phyloP scores from a whole-genome alignment of 2,329 filamentous ascomycete genomes.

The Leptographium galeiforme region DNA sequence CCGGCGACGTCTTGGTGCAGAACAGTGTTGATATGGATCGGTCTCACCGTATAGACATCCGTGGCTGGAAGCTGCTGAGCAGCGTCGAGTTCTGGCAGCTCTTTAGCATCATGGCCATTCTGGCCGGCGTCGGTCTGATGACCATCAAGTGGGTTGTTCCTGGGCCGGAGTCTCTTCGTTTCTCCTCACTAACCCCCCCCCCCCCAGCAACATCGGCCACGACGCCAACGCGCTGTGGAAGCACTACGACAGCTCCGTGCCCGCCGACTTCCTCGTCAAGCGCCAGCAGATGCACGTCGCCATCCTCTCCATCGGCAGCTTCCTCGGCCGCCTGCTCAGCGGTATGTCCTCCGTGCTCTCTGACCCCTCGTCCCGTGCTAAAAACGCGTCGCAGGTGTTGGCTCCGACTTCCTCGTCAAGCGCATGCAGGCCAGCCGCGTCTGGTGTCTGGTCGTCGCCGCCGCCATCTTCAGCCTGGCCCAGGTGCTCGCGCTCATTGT shows the following conservation, averaged over 20 bases:
- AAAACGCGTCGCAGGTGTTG: constrained; percentile 46
- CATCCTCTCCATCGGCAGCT: constrained; percentile 80
- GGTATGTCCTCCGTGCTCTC: constrained; percentile 32
- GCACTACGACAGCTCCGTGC: constrained; percentile 62
- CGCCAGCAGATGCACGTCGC: constrained; percentile 87
- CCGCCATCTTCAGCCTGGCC: constrained; percentile 62
- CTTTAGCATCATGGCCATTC: constrained; percentile 74
- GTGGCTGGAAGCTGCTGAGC: constrained; percentile 61
- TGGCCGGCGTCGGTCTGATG: constrained; percentile 91
- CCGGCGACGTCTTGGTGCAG: constrained; percentile 37
- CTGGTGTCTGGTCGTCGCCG: constrained; percentile 78
- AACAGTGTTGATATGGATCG: constrained; percentile 57
- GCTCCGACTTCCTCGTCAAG: constrained; percentile 82
- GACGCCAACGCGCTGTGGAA: constrained; percentile 80
- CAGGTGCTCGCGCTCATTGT: constrained; percentile 67
- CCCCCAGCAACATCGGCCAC: constrained; percentile 77
- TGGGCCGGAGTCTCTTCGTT: background rate
- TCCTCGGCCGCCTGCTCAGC: constrained; percentile 64
- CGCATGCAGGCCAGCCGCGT: constrained; percentile 66
- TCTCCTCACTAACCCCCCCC: no score
- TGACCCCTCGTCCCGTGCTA: background rate
- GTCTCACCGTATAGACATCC: constrained; percentile 79
- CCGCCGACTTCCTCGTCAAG: constrained; percentile 61
- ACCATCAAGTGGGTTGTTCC: constrained; percentile 75
- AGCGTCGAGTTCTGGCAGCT: constrained; percentile 81